Conservation (phyloP, 2,329 filamentous ascomycete genomes). For the Verticillium nubilum region DNA sequence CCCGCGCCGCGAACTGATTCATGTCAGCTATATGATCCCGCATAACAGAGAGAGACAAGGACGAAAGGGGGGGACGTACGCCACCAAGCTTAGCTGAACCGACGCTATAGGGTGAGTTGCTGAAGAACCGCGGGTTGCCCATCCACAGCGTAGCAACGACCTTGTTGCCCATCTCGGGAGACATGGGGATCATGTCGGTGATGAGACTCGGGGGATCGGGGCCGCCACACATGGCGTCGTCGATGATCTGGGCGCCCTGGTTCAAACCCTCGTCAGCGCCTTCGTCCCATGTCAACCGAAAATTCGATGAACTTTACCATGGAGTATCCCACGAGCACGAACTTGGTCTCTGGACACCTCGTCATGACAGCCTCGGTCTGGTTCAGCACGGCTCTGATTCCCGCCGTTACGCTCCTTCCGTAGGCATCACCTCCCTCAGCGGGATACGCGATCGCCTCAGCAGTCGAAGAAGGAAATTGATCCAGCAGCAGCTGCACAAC, state of each 20-base stretch:
- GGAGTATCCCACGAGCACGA: conserved; percentile 57
- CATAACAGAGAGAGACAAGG: not conserved
- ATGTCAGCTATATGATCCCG: not conserved
- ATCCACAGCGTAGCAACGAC: conserved; percentile 55
- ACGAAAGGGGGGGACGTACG: conserved; percentile 32
- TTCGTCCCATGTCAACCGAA: not conserved
- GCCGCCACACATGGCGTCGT: conserved; percentile 55
- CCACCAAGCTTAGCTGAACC: conserved; percentile 51
- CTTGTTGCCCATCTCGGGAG: conserved; percentile 38
- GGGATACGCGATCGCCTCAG: conserved; percentile 44
- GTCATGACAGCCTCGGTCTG: conserved; percentile 28
- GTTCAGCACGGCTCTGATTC: conserved; percentile 44
- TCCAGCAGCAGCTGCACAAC: conserved; percentile 37
- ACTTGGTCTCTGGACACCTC: conserved; percentile 46
- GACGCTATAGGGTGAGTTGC: conserved; percentile 49
- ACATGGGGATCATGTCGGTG: conserved; percentile 34
- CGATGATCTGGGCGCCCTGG: conserved; percentile 56
- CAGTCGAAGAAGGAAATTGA: conserved; percentile 34
- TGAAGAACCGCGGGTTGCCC: conserved; percentile 51
- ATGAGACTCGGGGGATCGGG: conserved; percentile 41
- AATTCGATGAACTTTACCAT: not conserved
- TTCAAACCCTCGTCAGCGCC: not conserved
- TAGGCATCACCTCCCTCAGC: conserved; percentile 52
- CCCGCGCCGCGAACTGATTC: conserved; percentile 53
- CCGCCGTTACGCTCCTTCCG: conserved; percentile 43